Evolutionary conservation across 305 asterid species (phyloP).

Genomic region (Petunia hybrid): DNA sequence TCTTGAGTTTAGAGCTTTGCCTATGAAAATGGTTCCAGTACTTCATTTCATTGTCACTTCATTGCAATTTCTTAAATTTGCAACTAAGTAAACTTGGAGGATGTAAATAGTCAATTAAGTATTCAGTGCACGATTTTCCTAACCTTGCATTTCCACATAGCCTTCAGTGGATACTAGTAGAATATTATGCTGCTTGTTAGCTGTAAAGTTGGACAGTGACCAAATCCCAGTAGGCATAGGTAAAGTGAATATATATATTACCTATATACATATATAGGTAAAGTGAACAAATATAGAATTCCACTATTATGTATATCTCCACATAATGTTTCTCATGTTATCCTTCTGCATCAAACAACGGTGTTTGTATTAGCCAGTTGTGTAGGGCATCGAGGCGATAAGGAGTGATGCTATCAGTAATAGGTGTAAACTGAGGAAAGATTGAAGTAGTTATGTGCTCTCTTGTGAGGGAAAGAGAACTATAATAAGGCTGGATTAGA

Average conservation of each 20-base stretch:
- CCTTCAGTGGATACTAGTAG: not conserved
- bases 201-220: not conserved
- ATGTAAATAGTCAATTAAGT: not conserved
- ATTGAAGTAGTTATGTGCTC: not conserved
- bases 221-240: not conserved
- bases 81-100: not conserved
- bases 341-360: not conserved
- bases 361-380: not conserved
- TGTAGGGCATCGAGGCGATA: not conserved
- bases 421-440: not conserved
- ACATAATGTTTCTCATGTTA: not conserved
- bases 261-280: not conserved
- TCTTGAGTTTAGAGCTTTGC: not conserved
- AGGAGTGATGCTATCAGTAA: not conserved
- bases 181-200: not conserved
- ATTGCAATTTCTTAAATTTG: not conserved
- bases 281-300: not conserved
- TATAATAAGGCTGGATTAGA: not conserved
- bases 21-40: not conserved
- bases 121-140: not conserved
- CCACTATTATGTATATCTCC: not conserved
- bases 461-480: not conserved
- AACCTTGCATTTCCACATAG: not conserved
- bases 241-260: not conserved
- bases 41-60: not conserved